Percentiles rank a stretch among this genome's conserved stretches.
Conservation (phyloP, 2,329 filamentous ascomycete genomes). For the Chrysoporthe austroafricana region DNA sequence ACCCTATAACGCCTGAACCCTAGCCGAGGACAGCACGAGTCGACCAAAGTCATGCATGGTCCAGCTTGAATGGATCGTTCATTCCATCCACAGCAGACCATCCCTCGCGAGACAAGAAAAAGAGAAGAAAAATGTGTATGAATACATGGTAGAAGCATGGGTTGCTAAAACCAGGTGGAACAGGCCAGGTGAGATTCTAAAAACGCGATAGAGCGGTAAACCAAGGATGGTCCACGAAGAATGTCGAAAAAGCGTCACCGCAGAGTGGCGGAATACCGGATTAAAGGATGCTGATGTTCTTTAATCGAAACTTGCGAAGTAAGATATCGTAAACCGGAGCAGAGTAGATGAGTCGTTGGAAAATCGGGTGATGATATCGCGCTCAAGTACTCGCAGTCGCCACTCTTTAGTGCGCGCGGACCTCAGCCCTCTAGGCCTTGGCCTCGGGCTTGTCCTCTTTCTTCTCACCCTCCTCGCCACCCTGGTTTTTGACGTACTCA, state of each 20-base stretch:
- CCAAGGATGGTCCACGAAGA: slow-evolving; percentile 20
- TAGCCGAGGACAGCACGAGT: slow-evolving; percentile 23
- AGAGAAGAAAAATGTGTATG: slow-evolving; percentile 20
- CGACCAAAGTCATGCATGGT: slow-evolving; percentile 14
- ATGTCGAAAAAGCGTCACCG: slow-evolving; percentile 24
- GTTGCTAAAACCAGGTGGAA: slow-evolving; percentile 24
- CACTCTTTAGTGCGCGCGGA: slow-evolving; percentile 13
- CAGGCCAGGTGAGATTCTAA: slow-evolving; percentile 16
- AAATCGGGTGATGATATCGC: slow-evolving; percentile 22
- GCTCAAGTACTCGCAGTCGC: slow-evolving; percentile 17
- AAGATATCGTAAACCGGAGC: slow-evolving; percentile 14
- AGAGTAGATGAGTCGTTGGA: slow-evolving; percentile 13
- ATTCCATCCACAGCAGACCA: slow-evolving; percentile 9
- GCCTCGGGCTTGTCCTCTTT: slow-evolving; percentile 59
- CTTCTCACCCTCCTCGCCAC: slow-evolving; percentile 39
- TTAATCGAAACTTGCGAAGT: slow-evolving; percentile 15
- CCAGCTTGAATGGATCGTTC: slow-evolving; percentile 15
- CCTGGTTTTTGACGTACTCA: slow-evolving; percentile 93
- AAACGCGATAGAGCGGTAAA: slow-evolving; percentile 13
- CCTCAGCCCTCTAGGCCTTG: slow-evolving; percentile 48
- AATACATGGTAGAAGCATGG: slow-evolving; percentile 27
- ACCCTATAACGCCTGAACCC: slow-evolving; percentile 28
- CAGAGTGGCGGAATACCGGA: slow-evolving; percentile 24
- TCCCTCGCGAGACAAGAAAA: slow-evolving; percentile 14
- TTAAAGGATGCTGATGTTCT: slow-evolving; percentile 22